phyloP scores from a whole-genome alignment of 2,329 filamentous ascomycete genomes.

The Gremmenia infestans region DNA sequence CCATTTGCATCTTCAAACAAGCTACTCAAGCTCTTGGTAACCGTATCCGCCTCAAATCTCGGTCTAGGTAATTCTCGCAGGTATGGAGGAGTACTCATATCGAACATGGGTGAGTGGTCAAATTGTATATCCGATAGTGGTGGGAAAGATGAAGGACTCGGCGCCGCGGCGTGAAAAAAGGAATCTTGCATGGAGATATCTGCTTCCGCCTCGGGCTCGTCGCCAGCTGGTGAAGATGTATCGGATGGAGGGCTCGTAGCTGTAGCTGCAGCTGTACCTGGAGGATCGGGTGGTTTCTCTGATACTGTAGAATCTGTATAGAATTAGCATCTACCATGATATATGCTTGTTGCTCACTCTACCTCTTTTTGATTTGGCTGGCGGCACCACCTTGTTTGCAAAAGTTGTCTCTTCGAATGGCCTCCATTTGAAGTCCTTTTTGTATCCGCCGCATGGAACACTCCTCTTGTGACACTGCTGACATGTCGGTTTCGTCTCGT shows the following conservation, averaged over 20 bases:
- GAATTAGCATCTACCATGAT: conserved; percentile 11
- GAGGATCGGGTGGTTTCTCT: conserved; percentile 18
- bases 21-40: conserved; percentile 33
- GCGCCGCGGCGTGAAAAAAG: conserved; percentile 27
- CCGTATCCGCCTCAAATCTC: conserved; percentile 31
- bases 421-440: conserved; percentile 72
- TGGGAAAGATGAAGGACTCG: conserved; percentile 19
- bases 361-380: conserved; percentile 24
- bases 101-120: conserved; percentile 27
- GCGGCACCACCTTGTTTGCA: conserved; percentile 34
- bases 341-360: conserved; percentile 1
- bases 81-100: conserved; percentile 29
- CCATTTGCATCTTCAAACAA: conserved; percentile 34
- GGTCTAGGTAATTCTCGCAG: conserved; percentile 23
- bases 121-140: conserved; percentile 22
- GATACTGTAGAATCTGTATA: conserved; percentile 20
- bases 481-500: conserved; percentile 65
- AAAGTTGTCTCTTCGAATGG: conserved; percentile 61
- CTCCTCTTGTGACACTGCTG: conserved; percentile 61
- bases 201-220: conserved; percentile 13
- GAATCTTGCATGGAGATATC: conserved; percentile 28
- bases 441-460: conserved; percentile 65
- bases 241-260: conserved; percentile 17
- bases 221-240: conserved; percentile 22
- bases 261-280: conserved; percentile 5